phyloP scores from a whole-genome alignment of 2,329 filamentous ascomycete species.

The Aureobasidium namibiae region DNA sequence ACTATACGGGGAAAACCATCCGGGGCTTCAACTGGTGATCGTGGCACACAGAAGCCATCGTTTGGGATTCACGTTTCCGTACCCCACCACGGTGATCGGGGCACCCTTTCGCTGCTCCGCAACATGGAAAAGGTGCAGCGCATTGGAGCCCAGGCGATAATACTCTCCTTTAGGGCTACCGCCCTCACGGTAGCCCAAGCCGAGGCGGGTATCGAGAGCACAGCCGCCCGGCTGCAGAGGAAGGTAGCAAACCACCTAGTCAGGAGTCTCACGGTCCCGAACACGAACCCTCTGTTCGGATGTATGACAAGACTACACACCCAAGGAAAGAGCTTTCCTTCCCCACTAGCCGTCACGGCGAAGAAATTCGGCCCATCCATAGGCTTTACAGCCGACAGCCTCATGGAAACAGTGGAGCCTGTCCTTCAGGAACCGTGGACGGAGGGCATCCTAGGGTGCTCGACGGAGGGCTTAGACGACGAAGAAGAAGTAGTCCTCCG shows the following conservation, averaged over 20 bases:
- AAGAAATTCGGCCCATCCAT: not conserved
- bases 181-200: not conserved
- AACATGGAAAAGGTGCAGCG: not conserved
- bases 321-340: not conserved
- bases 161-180: not conserved
- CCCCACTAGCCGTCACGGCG: not conserved
- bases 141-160: not conserved
- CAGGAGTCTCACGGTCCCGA: not conserved
- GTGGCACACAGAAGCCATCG: no score
- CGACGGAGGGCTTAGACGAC: not conserved
- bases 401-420: not conserved
- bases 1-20: no score
- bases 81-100: no score
- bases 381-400: not conserved
- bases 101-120: not conserved
- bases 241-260: not conserved
- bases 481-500: not conserved
- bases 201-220: not conserved
- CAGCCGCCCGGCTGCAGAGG: not conserved
- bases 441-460: not conserved
- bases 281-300: not conserved
- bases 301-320: not conserved
- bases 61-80: no score
- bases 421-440: not conserved
- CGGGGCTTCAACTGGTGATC: no score